Evolutionary conservation across 78 protist species (phyloP).

Genomic region (Reticulomyxa filosa): DNA sequence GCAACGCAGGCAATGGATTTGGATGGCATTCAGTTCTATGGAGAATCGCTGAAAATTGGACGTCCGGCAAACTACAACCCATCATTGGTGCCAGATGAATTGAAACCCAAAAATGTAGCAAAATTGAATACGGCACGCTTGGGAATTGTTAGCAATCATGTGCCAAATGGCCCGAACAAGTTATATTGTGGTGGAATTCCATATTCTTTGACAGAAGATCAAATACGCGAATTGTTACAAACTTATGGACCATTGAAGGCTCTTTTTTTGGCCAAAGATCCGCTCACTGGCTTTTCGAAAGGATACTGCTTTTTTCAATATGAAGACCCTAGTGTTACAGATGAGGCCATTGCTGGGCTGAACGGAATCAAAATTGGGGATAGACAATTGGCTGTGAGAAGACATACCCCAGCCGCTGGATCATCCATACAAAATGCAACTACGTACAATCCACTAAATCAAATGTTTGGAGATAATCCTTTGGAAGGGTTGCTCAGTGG

Average conservation of each 20-base stretch:
- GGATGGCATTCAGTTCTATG: neutral
- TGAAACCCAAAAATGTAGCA: too few species aligned
- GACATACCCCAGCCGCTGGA: neutral
- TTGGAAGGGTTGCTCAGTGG: too few species aligned
- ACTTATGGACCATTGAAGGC: neutral
- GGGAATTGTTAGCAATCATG: neutral
- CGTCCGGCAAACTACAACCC: neutral
- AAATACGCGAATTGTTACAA: neutral
- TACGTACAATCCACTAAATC: neutral
- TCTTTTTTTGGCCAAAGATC: neutral
- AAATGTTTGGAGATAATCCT: neutral
- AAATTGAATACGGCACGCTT: neutral
- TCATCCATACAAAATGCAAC: neutral
- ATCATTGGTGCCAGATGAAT: too few species aligned
- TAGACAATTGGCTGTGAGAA: neutral
- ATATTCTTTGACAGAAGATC: neutral
- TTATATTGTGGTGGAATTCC: slow-evolving; percentile 2
- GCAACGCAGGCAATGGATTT: slow-evolving; percentile 6
- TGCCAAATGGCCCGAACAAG: neutral
- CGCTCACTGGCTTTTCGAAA: neutral
- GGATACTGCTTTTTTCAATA: neutral
- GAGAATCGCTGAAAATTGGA: slow-evolving; percentile 1
- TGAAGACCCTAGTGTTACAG: neutral
- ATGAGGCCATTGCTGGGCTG: neutral
- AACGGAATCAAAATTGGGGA: neutral